Percentiles rank a stretch among this genome's conserved stretches.
These are phyloP conservation scores for Aureobasidium leucospermi DNA, from an alignment of 2,329 filamentous ascomycete genomes.

Conservation along the genomic window DNA sequence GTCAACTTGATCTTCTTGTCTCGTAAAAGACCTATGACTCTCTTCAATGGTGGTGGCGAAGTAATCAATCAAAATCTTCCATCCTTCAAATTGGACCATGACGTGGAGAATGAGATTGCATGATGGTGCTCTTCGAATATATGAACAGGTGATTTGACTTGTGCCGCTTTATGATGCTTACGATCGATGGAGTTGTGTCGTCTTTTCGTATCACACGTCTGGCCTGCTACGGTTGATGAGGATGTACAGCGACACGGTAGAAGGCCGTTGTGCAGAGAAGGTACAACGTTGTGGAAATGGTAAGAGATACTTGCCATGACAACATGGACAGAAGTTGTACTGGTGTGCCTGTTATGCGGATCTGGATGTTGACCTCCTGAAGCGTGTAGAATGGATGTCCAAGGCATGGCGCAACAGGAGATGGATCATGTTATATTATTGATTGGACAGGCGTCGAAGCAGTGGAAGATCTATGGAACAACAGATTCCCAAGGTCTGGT, in stretches of 20 bases:
- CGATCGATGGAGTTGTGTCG: not conserved
- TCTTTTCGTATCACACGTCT: not conserved
- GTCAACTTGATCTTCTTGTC: not conserved
- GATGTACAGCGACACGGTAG: slow-evolving; percentile 7
- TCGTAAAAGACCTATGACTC: not conserved
- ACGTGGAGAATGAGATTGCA: not conserved
- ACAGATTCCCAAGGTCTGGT: not conserved
- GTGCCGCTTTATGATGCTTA: not conserved
- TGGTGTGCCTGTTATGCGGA: not conserved
- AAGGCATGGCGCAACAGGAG: not conserved
- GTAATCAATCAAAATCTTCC: not conserved
- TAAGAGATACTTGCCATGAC: slow-evolving; percentile 10
- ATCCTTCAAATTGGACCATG: not conserved
- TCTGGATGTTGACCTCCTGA: not conserved
- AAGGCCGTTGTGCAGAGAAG: not conserved
- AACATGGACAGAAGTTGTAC: not conserved
- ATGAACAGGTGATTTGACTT: slow-evolving; percentile 3
- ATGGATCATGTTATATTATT: not conserved
- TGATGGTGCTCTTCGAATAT: not conserved
- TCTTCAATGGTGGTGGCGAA: not conserved
- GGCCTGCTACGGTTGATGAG: not conserved
- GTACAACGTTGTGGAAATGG: not conserved
- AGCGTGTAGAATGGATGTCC: not conserved
- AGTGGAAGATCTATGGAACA: not conserved
- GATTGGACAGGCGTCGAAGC: not conserved